These are phyloP conservation scores for Waltergamsia citrina DNA, from an alignment of 2,329 filamentous ascomycete genomes.

Conservation along the genomic window DNA sequence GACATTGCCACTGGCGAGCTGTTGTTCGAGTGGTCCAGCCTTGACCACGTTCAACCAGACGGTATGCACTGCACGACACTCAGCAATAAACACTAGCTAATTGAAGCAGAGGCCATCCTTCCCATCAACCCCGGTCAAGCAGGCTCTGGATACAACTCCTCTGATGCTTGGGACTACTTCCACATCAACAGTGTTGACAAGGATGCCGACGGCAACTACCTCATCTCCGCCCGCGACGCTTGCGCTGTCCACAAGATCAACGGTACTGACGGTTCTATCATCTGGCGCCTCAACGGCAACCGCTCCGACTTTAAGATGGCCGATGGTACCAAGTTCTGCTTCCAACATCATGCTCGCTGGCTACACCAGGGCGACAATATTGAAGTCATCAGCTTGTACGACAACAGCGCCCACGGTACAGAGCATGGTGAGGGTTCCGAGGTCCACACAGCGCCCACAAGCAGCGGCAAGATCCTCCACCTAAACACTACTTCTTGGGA, in stretches of 20 bases:
- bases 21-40: conserved; percentile 35
- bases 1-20: conserved; percentile 38
- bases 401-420: conserved; percentile 40
- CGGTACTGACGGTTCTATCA: conserved; percentile 33
- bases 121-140: conserved; percentile 33
- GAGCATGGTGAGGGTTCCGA: conserved; percentile 22
- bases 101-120: conserved; percentile 29
- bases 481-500: conserved; percentile 34
- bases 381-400: conserved; percentile 42
- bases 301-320: conserved; percentile 26
- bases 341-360: conserved; percentile 43
- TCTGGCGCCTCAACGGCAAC: conserved; percentile 44
- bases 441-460: conserved; percentile 16
- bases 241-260: conserved; percentile 38
- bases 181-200: conserved; percentile 50
- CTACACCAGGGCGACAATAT: conserved; percentile 27
- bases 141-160: conserved; percentile 16
- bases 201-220: conserved; percentile 34
- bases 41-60: conserved; percentile 15
- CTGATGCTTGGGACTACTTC: conserved; percentile 43
- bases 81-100: conserved; percentile 5
- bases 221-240: conserved; percentile 42
- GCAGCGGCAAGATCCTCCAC: conserved; percentile 36
- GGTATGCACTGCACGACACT: conserved; percentile 7
- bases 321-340: conserved; percentile 30